Percentiles rank a stretch among this genome's conserved stretches.
Conservation (phyloP, 768 basidiomycete genomes). For the Rhizopogon salebrosus region DNA sequence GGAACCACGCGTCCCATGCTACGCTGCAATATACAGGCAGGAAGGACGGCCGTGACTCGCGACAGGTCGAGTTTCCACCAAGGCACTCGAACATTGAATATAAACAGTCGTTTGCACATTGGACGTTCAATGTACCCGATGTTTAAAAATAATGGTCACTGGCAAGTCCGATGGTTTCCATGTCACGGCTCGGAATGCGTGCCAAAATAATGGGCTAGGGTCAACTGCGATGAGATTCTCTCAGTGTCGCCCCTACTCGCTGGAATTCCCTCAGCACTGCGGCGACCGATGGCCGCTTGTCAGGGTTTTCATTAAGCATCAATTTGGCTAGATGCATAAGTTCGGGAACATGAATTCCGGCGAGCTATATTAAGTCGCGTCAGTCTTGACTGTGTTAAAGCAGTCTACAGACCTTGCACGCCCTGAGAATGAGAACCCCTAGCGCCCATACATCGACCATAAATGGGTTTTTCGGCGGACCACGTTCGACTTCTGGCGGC, state of each 20-base stretch:
- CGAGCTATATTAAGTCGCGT: slow-evolving; percentile 34
- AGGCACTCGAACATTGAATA: too few species aligned
- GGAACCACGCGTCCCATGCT: too few species aligned
- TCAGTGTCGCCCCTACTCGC: slow-evolving; percentile 38
- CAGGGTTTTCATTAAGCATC: slow-evolving; percentile 54
- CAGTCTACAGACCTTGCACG: slow-evolving; percentile 52
- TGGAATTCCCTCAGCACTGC: slow-evolving; percentile 50
- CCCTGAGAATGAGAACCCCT: slow-evolving; percentile 56
- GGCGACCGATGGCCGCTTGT: slow-evolving; percentile 45
- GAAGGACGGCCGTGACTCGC: too few species aligned
- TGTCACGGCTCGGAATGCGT: neutral
- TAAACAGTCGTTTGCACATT: too few species aligned
- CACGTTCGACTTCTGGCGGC: slow-evolving; percentile 63
- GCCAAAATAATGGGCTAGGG: neutral
- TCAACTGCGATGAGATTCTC: slow-evolving; percentile 20
- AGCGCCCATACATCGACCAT: slow-evolving; percentile 75
- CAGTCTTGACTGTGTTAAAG: slow-evolving; percentile 2
- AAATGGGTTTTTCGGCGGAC: slow-evolving; percentile 49
- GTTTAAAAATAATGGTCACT: neutral
- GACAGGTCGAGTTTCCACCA: too few species aligned
- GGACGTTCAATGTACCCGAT: neutral
- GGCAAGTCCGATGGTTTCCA: neutral
- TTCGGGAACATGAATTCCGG: slow-evolving; percentile 54
- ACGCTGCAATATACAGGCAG: too few species aligned
- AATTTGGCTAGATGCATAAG: slow-evolving; percentile 49